Conservation (phyloP, 257 asterid species). For the Rhazya stricta region DNA sequence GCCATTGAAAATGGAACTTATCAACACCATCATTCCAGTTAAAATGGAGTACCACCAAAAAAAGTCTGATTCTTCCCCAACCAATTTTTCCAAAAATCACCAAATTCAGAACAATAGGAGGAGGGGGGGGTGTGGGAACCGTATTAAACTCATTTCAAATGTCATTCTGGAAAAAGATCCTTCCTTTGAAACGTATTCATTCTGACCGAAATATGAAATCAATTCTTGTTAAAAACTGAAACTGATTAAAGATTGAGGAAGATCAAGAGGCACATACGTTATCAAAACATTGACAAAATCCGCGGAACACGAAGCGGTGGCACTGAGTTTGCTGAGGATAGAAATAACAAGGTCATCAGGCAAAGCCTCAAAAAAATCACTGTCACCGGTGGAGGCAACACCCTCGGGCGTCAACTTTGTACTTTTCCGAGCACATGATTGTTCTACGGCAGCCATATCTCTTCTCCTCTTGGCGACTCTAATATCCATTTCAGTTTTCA, state of each 20-base stretch:
- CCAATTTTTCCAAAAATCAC: not conserved
- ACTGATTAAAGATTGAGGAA: not conserved
- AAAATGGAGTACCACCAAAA: too few species aligned
- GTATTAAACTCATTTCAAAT: not conserved
- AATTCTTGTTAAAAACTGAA: not conserved
- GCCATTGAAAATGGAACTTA: constrained; percentile 15
- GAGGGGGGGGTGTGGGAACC: too few species aligned
- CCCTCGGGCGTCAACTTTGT: constrained; percentile 21
- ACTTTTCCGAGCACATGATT: constrained; percentile 30
- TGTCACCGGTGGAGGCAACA: constrained; percentile 3
- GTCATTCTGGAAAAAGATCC: not conserved
- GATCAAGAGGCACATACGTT: constrained; percentile 47
- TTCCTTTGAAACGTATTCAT: not conserved
- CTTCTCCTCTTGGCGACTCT: constrained; percentile 22
- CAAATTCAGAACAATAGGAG: not conserved
- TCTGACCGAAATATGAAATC: not conserved
- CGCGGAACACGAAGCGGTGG: constrained; percentile 53
- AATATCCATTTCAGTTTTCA: constrained; percentile 12
- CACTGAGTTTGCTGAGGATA: constrained; percentile 53
- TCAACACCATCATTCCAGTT: not conserved
- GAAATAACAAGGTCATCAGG: constrained; percentile 71
- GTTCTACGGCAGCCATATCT: constrained; percentile 26
- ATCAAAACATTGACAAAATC: constrained; percentile 57
- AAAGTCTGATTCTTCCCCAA: not conserved
- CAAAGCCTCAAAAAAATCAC: constrained; percentile 55